Evolutionary conservation across 2,329 filamentous ascomycete genomes (phyloP), one percentile per base, ranked within the genome.

Genomic region (Penicillium sp.): DNA sequence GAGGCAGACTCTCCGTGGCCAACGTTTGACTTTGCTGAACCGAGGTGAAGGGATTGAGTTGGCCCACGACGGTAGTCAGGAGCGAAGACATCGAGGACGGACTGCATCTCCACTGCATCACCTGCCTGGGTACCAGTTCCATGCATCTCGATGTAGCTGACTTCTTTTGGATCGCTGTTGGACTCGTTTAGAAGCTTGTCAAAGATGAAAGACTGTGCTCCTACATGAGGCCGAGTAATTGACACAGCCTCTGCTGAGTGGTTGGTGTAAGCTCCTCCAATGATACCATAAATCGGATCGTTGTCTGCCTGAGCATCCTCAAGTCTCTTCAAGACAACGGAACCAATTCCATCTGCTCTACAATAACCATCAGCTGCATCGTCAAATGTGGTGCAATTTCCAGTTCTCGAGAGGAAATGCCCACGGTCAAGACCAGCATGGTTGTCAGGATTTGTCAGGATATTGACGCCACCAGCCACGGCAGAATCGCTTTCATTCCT

Each of bases 101-200:
- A 91, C 1, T 84, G 79, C 87, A 93, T 92, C 71, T 96, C 91
- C 4, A 85, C 88, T 8, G 85, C 86, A 67, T 96, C 91, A 58
- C 89, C 91, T 31, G 88, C 90, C 71, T 94, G 89, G 0, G 90
- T 96, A 31, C 91, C 91, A 3, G 91, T 96, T 14, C 89, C 91
- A 71, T 96, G 90, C 86, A 94, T 91, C 74, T 95, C 91, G 9
- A 96, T 86, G 67, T 93, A 95, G 72, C 86, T 86, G 46, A 96
- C 82, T 60, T 92, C 88, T 48, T 85, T 81, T 1, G 90, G 88
- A 66, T 92, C 86, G 22, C 94, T 82, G 56, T 88, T 87, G 40
- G 89, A 87, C 41, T 89, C 83, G 45, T 87, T 82, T 1, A 94
- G 79, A 28, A 94, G 85, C 37, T 84, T 80, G 53, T 83, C 82